phyloP scores from a whole-genome alignment of 1,284 basidiomycete species.

The Sporisorium reilianum region DNA sequence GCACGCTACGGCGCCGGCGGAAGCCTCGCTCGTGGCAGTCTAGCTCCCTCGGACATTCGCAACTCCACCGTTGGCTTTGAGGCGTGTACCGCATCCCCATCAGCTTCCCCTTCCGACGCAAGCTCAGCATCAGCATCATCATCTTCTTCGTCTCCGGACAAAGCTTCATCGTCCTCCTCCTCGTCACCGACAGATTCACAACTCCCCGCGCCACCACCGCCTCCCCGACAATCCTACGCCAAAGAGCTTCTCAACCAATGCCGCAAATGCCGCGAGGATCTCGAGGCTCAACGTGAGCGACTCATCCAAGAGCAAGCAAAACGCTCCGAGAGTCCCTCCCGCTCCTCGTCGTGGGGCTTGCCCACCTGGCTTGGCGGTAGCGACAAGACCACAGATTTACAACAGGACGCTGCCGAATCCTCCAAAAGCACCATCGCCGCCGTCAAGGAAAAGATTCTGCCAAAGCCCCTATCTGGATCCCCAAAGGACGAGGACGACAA shows the following conservation, averaged over 20 bases:
- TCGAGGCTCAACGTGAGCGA: constrained; percentile 49
- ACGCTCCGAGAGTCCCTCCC: constrained; percentile 9
- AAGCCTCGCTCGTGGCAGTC: constrained; percentile 58
- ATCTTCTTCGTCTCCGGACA: constrained; percentile 9
- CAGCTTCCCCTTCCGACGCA: constrained; percentile 7
- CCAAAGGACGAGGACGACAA: constrained; percentile 7
- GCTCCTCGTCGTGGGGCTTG: constrained; percentile 27
- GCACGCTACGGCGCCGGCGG: constrained; percentile 67
- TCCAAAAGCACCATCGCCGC: constrained; percentile 25
- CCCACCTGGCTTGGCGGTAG: constrained; percentile 43
- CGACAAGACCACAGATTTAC: constrained; percentile 11
- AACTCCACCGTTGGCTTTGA: constrained; percentile 53
- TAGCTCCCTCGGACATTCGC: constrained; percentile 52
- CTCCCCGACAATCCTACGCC: constrained; percentile 63
- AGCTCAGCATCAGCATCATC: constrained; percentile 15
- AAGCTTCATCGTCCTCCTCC: constrained; percentile 12
- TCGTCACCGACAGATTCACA: constrained; percentile 18
- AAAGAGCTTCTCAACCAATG: constrained; percentile 66
- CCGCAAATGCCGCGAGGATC: constrained; percentile 58
- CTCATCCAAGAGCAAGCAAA: constrained; percentile 27
- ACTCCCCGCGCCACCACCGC: constrained; percentile 46
- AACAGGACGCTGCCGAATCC: constrained; percentile 8
- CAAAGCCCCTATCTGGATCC: constrained; percentile 11
- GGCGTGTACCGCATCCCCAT: constrained; percentile 27
- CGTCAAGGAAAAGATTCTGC: constrained; percentile 39